Conservation (phyloP, 192 early-diverging fungal genomes). For the Coemansia furcata region DNA sequence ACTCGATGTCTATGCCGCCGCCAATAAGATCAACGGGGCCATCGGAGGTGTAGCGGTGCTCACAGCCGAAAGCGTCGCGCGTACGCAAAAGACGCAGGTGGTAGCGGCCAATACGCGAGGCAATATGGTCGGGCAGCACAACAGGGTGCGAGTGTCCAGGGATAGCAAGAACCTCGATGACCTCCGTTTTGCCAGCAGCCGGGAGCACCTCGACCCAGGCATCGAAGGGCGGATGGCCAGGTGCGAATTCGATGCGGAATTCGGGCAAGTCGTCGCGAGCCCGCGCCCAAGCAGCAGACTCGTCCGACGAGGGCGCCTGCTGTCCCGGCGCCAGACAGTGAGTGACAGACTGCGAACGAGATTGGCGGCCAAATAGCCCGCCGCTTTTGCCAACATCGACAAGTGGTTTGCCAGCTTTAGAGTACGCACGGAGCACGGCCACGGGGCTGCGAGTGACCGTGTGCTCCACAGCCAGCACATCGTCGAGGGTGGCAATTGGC, state of each 20-base stretch:
- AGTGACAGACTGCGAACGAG: conserved; percentile 11
- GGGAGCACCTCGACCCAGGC: conserved; percentile 53
- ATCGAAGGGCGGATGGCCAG: conserved; percentile 29
- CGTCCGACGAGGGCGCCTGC: conserved; percentile 19
- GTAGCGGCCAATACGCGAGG: conserved; percentile 45
- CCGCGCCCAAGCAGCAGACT: conserved; percentile 38
- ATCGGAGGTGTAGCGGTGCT: conserved; percentile 31
- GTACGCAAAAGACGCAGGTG: conserved; percentile 43
- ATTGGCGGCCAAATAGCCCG: background rate
- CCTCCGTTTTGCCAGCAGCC: conserved; percentile 38
- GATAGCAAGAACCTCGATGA: conserved; percentile 29
- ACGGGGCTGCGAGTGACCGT: conserved; percentile 23
- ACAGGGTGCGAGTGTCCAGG: conserved; percentile 21
- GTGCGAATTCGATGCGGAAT: conserved; percentile 41
- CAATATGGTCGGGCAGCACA: conserved; percentile 34
- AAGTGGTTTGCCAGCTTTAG: conserved; percentile 32
- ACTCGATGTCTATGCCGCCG: conserved; percentile 50
- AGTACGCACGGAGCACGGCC: conserved; percentile 40
- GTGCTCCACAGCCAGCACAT: conserved; percentile 31
- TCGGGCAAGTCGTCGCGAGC: conserved; percentile 37
- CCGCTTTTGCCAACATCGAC: background rate
- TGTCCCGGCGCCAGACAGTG: conserved; percentile 48
- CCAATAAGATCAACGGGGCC: conserved; percentile 14
- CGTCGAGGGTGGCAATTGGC: conserved; percentile 3
- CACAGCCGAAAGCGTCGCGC: conserved; percentile 46